Evolutionary conservation across 129 eudicot genomes (phyloP), one percentile per base, ranked within the genome.

Genomic region (Scalesia atractyloides): DNA sequence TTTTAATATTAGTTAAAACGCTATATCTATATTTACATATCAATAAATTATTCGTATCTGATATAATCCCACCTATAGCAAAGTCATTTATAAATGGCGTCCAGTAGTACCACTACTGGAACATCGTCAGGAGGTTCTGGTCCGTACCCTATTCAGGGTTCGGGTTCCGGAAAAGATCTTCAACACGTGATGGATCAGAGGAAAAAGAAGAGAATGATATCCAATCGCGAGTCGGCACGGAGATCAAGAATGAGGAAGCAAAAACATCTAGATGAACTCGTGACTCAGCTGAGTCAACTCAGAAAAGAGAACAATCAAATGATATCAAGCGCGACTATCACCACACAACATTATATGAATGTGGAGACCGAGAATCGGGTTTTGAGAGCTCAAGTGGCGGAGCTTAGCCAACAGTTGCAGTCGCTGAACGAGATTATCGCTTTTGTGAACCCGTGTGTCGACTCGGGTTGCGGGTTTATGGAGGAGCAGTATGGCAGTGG

Each of bases 181-280:
- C 89, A 82, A 66, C 79, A 30, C 18, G 2, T 84, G 16, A 79
- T 94, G 85, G 88, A 94, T 30, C 82, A 87, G 76, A 88, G 86
- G 75, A 90, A 86, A 81, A 77, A 88, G 62, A 94, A 94, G 57
- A 16, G 99, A 19, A 94, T 90, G 97, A 79, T 82, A 41, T 94
- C 99, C 66, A 94, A 94, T 66, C 92, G 99, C 1, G 99, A 94
- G 58, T 94, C 99, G 24, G 99, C 99, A 9, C 68, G 99, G 68
- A 75, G 96, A 64, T 90, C 97, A 19, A 50, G 99, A 68, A 73
- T 75, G 85, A 88, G 86, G 85, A 94, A 94, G 47, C 96, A 90
- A 80, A 80, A 88, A 84, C 97, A 86, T 36, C 51, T 90, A 68
- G 94, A 94, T 16, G 99, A 90, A 20, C 82, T 94, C 41, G 80